A percentile compares a stretch with the other conserved stretches of the same genome.
phyloP scores from a whole-genome alignment of 1,139 yeast species.

The Yamadazyma epiphylla region DNA sequence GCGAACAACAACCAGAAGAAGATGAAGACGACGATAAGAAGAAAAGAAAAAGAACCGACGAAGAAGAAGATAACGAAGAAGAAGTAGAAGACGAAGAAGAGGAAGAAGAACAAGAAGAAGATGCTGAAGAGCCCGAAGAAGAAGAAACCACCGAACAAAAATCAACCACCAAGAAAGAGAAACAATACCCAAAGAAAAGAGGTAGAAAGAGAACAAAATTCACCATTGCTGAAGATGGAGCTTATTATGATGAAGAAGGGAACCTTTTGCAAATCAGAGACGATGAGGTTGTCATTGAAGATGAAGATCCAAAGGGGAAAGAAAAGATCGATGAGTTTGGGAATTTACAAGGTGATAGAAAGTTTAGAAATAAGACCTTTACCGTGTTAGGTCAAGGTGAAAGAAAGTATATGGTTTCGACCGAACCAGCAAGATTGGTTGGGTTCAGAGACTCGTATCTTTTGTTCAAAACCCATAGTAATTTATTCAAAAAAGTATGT shows the following conservation, averaged over 20 bases:
- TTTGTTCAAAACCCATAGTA: constrained; percentile 79
- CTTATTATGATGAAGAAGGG: constrained; percentile 45
- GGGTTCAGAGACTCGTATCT: constrained; percentile 93
- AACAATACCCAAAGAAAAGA: constrained; percentile 33
- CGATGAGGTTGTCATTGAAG: constrained; percentile 78
- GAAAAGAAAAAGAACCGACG: constrained; percentile 2
- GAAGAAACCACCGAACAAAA: constrained; percentile 10
- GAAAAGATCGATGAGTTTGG: constrained; percentile 71
- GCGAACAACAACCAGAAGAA: constrained; percentile 13
- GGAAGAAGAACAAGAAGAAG: constrained; percentile 20
- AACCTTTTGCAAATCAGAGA: constrained; percentile 54
- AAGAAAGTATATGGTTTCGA: constrained; percentile 79
- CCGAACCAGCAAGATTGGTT: constrained; percentile 93
- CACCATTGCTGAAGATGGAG: constrained; percentile 36
- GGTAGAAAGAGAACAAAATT: constrained; percentile 45
- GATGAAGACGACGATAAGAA: constrained; percentile 14
- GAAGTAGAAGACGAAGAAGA: constrained; percentile 24
- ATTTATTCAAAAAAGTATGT: constrained; percentile 69
- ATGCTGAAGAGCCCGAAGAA: constrained; percentile 12
- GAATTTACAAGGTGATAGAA: constrained; percentile 67
- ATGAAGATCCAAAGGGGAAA: constrained; percentile 76
- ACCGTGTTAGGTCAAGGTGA: constrained; percentile 73
- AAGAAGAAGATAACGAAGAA: constrained; percentile 16
- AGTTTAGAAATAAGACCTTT: constrained; percentile 77
- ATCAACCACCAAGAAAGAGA: constrained; percentile 1